Conservation (phyloP, 169 alveolate species). For the Hepatocystis sp. region DNA sequence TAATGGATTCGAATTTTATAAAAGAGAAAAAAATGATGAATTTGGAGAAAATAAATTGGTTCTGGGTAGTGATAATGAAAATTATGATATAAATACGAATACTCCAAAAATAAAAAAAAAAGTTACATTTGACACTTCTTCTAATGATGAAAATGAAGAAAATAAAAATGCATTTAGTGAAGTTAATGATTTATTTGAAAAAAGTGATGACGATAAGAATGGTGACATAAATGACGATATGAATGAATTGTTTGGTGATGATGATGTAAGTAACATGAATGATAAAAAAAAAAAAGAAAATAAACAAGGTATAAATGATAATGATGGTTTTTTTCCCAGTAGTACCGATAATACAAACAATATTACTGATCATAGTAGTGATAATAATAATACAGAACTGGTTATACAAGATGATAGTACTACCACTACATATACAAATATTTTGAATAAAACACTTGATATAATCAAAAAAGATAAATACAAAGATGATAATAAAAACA, state of each 20-base stretch:
- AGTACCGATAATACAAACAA: too few relatives aligned
- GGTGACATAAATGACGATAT: neutral
- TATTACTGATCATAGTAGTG: too few relatives aligned
- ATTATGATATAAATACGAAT: neutral
- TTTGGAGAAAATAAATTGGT: neutral
- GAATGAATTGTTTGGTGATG: neutral
- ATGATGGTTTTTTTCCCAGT: too few relatives aligned
- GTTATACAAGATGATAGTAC: too few relatives aligned
- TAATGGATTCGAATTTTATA: neutral
- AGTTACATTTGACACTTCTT: neutral
- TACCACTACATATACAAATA: too few relatives aligned
- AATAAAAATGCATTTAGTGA: conserved; percentile 8
- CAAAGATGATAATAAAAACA: too few relatives aligned
- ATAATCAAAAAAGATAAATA: too few relatives aligned
- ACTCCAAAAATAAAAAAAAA: conserved; percentile 8
- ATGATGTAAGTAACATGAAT: neutral
- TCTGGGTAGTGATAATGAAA: neutral
- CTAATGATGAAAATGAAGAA: conserved; percentile 8
- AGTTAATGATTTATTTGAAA: neutral
- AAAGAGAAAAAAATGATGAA: neutral
- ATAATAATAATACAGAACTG: neutral
- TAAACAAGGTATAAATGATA: conserved; percentile 11
- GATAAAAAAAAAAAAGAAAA: conserved; percentile 9
- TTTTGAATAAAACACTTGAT: too few relatives aligned
- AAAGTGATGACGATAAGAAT: conserved; percentile 26